These are phyloP conservation scores for Fusarium sp. DNA, from an alignment of 2,329 filamentous ascomycete species.

Conservation along the genomic window DNA sequence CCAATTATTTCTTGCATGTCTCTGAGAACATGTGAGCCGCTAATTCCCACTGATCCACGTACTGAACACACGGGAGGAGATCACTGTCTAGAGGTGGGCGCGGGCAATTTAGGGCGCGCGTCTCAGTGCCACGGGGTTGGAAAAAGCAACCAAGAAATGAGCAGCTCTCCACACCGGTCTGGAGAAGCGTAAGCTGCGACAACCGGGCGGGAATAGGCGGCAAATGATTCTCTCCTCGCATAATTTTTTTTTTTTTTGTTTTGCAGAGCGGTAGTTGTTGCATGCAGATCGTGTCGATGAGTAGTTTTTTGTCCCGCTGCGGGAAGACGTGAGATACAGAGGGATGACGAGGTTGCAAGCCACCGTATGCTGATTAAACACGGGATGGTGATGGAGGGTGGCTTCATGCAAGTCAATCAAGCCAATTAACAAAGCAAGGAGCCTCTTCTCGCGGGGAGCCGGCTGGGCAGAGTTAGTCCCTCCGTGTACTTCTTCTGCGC, in stretches of 20 bases:
- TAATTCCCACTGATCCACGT: not conserved
- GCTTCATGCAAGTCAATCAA: not conserved
- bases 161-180: not conserved
- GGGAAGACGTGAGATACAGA: not conserved
- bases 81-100: not conserved
- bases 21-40: constrained; percentile 1
- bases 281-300: not conserved
- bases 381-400: not conserved
- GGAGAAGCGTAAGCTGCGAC: not conserved
- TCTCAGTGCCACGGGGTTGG: not conserved
- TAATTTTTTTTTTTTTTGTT: not conserved
- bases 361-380: not conserved
- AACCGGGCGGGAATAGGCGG: not conserved
- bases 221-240: not conserved
- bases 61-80: not conserved
- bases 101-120: not conserved
- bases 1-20: not conserved
- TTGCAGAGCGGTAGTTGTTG: not conserved
- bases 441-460: not conserved
- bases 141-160: not conserved
- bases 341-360: not conserved
- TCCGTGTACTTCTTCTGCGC: not conserved
- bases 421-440: not conserved
- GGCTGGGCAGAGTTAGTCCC: not conserved
- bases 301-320: not conserved